phyloP scores from a whole-genome alignment of 2,329 filamentous ascomycete genomes.

The Orbilia brochopaga region DNA sequence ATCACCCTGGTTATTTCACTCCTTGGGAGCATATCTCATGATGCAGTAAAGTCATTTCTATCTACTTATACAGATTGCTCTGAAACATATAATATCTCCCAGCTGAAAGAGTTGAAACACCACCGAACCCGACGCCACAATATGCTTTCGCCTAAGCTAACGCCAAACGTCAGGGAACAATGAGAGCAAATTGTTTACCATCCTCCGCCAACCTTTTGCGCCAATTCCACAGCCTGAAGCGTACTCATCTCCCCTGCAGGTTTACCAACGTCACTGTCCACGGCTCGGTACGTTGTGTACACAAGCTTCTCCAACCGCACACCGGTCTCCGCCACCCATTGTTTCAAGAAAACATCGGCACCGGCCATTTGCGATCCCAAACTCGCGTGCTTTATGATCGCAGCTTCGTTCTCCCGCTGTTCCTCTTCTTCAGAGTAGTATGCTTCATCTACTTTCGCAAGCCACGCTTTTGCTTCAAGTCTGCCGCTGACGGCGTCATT shows the following conservation, averaged over 20 bases:
- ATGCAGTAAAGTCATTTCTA: too few species aligned
- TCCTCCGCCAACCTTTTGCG: slow-evolving; percentile 87
- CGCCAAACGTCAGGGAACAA: background rate
- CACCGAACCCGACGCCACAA: slow-evolving; percentile 19
- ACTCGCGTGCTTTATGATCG: slow-evolving; percentile 52
- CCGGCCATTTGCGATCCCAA: slow-evolving; percentile 55
- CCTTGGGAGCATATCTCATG: too few species aligned
- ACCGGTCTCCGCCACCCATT: slow-evolving; percentile 77
- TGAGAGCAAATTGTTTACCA: slow-evolving; percentile 67
- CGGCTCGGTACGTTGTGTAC: slow-evolving; percentile 86
- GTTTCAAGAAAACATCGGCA: slow-evolving; percentile 70
- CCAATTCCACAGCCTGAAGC: slow-evolving; percentile 83
- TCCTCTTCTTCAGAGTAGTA: slow-evolving; percentile 71
- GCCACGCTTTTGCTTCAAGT: slow-evolving; percentile 80
- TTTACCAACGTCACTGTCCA: slow-evolving; percentile 94
- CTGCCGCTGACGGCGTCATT: slow-evolving; percentile 63
- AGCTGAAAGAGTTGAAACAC: background rate
- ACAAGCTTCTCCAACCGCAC: slow-evolving; percentile 74
- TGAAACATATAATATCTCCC: too few species aligned
- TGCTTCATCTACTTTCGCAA: slow-evolving; percentile 81
- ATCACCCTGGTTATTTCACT: too few species aligned
- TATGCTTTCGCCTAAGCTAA: slow-evolving; percentile 6
- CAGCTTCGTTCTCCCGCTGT: slow-evolving; percentile 53
- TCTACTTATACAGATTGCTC: too few species aligned
- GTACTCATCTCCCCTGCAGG: slow-evolving; percentile 63